Evolutionary conservation across 2,329 filamentous ascomycete genomes (phyloP).

Genomic region (Aquanectria penicillioides): DNA sequence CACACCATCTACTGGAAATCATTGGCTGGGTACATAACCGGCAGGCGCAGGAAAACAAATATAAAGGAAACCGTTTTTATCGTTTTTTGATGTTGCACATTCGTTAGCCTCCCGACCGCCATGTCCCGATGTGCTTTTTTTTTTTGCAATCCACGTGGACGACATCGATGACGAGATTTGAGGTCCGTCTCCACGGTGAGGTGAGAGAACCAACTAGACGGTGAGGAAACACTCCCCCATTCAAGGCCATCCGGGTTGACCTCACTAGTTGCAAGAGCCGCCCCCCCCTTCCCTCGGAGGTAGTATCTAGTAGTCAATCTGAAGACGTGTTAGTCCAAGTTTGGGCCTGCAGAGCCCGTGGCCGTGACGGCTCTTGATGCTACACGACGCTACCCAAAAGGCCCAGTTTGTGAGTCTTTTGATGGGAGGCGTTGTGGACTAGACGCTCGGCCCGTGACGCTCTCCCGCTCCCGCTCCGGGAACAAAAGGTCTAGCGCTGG

Average conservation of each 20-base stretch:
- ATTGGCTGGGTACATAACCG: slow-evolving; percentile 24
- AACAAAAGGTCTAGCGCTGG: too few species aligned
- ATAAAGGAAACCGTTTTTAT: too few species aligned
- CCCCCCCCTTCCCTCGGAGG: neutral
- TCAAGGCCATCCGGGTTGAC: neutral
- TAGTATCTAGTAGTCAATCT: too few species aligned
- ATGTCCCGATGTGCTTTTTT: too few species aligned
- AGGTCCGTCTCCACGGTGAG: neutral
- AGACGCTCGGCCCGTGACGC: slow-evolving; percentile 23
- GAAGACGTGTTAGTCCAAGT: too few species aligned
- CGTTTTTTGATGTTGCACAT: too few species aligned
- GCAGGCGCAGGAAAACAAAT: slow-evolving; percentile 38
- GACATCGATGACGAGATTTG: neutral
- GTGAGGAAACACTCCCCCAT: slow-evolving; percentile 9
- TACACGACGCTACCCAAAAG: too few species aligned
- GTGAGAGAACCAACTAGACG: neutral
- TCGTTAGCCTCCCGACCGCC: too few species aligned
- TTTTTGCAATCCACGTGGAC: neutral
- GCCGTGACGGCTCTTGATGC: too few species aligned
- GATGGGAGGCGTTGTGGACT: slow-evolving; percentile 3
- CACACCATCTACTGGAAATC: slow-evolving; percentile 6
- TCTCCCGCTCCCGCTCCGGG: slow-evolving; percentile 14
- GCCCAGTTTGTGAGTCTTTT: neutral
- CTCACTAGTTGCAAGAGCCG: slow-evolving; percentile 4
- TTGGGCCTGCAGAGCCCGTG: too few species aligned